A percentile compares a stretch with the other conserved stretches of the same genome.
Conservation (phyloP, 768 basidiomycete genomes). For the Amanita rimosa region DNA sequence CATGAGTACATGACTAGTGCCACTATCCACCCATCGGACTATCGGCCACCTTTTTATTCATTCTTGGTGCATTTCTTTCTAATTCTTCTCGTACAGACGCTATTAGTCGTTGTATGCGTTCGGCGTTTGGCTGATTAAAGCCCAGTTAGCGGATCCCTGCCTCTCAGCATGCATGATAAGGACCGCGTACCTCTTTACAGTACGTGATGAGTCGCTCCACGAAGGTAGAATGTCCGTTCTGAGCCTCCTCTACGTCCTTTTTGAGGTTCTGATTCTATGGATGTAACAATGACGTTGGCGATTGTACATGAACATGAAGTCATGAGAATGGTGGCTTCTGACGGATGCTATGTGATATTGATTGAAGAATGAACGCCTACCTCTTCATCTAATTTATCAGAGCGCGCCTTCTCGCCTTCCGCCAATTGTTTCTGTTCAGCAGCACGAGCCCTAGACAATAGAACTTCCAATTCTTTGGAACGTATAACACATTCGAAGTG, state of each 20-base stretch:
- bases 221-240: constrained; percentile 66
- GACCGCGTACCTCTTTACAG: constrained; percentile 67
- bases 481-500: constrained; percentile 90
- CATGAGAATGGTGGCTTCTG: constrained; percentile 8
- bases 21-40: constrained; percentile 31
- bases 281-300: constrained; percentile 4
- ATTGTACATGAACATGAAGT: constrained; percentile 6
- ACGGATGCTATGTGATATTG: constrained; percentile 5
- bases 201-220: constrained; percentile 79
- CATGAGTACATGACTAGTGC: constrained; percentile 8
- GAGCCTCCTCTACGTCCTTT: constrained; percentile 72
- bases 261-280: constrained; percentile 53
- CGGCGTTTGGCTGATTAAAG: constrained; percentile 57
- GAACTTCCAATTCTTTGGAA: constrained; percentile 83
- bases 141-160: background rate
- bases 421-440: constrained; percentile 81
- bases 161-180: background rate
- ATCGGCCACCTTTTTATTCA: constrained; percentile 30
- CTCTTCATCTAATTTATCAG: constrained; percentile 66
- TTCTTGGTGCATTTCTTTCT: constrained; percentile 52
- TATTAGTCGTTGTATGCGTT: constrained; percentile 73
- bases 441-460: constrained; percentile 77
- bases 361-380: constrained; percentile 27
- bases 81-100: constrained; percentile 75
- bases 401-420: constrained; percentile 59